Percentiles rank a stretch among this genome's conserved stretches.
Evolutionary conservation across 495 filamentous ascomycete species (phyloP).

Genomic region (Annulohypoxylon stygium): DNA sequence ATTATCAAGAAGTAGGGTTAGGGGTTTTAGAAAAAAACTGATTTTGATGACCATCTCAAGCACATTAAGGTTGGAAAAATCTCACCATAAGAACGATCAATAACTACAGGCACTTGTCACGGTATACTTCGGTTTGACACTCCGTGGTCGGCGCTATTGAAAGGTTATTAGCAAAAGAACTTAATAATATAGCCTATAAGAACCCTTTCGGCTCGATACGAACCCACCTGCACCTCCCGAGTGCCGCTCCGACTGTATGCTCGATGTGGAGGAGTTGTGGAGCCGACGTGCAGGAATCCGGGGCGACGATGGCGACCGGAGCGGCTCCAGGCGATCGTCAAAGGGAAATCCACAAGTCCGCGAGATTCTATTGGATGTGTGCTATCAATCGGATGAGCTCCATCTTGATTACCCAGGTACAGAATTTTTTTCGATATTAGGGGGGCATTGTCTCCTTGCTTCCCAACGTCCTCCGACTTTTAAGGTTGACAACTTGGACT

Average conservation of each 20-base stretch:
- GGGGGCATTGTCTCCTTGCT: not conserved
- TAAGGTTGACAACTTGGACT: slow-evolving; percentile 10
- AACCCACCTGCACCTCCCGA: slow-evolving; percentile 38
- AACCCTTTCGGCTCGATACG: slow-evolving; percentile 19
- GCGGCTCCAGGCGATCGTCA: slow-evolving; percentile 33
- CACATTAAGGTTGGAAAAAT: slow-evolving; percentile 11
- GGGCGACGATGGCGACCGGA: slow-evolving; percentile 38
- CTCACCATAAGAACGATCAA: slow-evolving; percentile 15
- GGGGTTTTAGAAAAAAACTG: not conserved
- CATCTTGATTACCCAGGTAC: slow-evolving; percentile 27
- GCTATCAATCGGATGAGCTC: slow-evolving; percentile 38
- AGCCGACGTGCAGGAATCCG: slow-evolving; percentile 37
- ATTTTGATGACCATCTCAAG: slow-evolving; percentile 6
- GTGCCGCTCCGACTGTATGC: slow-evolving; percentile 35
- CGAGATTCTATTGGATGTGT: slow-evolving; percentile 23
- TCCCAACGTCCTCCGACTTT: too few relatives aligned
- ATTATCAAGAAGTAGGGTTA: not conserved
- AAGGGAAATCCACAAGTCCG: slow-evolving; percentile 6
- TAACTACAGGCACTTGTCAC: slow-evolving; percentile 20
- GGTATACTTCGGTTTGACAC: slow-evolving; percentile 11
- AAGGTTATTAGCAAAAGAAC: slow-evolving; percentile 34
- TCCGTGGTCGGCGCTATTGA: slow-evolving; percentile 41
- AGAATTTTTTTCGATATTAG: slow-evolving; percentile 11
- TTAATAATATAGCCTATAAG: slow-evolving; percentile 43
- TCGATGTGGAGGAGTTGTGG: slow-evolving; percentile 41